phyloP scores from a whole-genome alignment of 2,329 filamentous ascomycete genomes.

The Triangularia setosa region DNA sequence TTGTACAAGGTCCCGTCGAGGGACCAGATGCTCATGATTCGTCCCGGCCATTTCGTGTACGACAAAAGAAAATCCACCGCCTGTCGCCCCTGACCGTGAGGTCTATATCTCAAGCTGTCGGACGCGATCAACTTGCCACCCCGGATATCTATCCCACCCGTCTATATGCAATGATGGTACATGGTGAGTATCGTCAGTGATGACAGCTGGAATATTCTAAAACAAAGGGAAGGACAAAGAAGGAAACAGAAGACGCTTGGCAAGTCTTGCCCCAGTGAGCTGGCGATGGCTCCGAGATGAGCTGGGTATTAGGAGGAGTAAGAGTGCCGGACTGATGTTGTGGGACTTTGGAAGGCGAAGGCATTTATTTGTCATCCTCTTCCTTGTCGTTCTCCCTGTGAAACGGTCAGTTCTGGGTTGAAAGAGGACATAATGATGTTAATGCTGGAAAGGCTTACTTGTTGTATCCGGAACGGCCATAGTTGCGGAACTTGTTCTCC shows the following conservation, averaged over 20 bases:
- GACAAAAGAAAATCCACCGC: conserved; percentile 6
- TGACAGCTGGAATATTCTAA: conserved; percentile 4
- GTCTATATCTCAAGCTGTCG: background rate
- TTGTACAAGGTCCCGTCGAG: conserved; percentile 9
- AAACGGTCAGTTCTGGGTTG: conserved; percentile 13
- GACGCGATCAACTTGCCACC: background rate
- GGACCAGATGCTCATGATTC: background rate
- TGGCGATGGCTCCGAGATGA: conserved; percentile 5
- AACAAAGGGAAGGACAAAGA: background rate
- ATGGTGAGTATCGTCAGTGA: conserved; percentile 5
- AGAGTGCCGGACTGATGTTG: background rate
- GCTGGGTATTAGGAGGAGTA: background rate
- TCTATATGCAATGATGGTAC: conserved; percentile 6
- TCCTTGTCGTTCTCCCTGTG: conserved; percentile 36
- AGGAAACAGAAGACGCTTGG: background rate
- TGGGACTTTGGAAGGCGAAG: background rate
- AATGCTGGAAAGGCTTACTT: conserved; percentile 9
- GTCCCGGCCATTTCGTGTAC: conserved; percentile 2
- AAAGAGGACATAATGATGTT: background rate
- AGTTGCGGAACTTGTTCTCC: conserved; percentile 28
- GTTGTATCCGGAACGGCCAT: conserved; percentile 14
- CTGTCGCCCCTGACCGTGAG: conserved; percentile 4
- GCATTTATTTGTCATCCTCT: conserved; percentile 28
- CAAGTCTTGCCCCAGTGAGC: background rate
- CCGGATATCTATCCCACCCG: conserved; percentile 5